Evolutionary conservation across 495 filamentous ascomycete genomes (phyloP).

Genomic region (Penicillium parvum): DNA sequence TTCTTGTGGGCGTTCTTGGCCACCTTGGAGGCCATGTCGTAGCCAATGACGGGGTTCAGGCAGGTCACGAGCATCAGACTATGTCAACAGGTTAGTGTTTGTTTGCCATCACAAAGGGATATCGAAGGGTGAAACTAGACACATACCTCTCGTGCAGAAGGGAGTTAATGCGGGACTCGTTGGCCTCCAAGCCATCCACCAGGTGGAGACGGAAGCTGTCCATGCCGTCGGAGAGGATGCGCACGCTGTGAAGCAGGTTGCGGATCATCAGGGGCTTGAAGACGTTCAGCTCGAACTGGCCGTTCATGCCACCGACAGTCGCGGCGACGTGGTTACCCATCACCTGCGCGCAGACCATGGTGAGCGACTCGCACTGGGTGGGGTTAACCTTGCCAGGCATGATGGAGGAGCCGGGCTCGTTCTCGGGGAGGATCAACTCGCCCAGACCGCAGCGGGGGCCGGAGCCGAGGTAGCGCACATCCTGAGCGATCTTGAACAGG

Average conservation of each 20-base stretch:
- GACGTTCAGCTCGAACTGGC: slow-evolving; percentile 98
- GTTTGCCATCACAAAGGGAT: slow-evolving; percentile 2
- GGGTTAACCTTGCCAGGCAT: slow-evolving; percentile 99
- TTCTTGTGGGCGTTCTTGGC: slow-evolving; percentile 99
- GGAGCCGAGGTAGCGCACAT: slow-evolving; percentile 93
- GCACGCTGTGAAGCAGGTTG: slow-evolving; percentile 86
- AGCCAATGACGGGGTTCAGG: slow-evolving; percentile 97
- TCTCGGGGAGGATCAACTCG: slow-evolving; percentile 89
- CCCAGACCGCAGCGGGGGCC: slow-evolving; percentile 94
- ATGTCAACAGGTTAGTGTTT: slow-evolving; percentile 19
- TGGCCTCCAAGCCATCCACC: slow-evolving; percentile 82
- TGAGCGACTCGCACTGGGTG: slow-evolving; percentile 95
- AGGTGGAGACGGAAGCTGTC: slow-evolving; percentile 89
- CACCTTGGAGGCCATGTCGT: slow-evolving; percentile 96
- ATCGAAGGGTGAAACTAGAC: slow-evolving; percentile 2
- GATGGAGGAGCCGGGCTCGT: slow-evolving; percentile 94
- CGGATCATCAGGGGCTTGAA: slow-evolving; percentile 97
- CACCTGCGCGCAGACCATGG: slow-evolving; percentile 96
- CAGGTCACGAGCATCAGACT: slow-evolving; percentile 98
- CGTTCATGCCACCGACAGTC: slow-evolving; percentile 92
- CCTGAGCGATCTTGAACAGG: slow-evolving; percentile 97
- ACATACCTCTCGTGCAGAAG: slow-evolving; percentile 80
- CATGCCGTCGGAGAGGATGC: slow-evolving; percentile 89
- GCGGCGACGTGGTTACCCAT: slow-evolving; percentile 94
- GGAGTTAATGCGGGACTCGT: slow-evolving; percentile 81